Conservation (phyloP, 2,329 filamentous ascomycete genomes). For the Triangularia verruculosa region DNA sequence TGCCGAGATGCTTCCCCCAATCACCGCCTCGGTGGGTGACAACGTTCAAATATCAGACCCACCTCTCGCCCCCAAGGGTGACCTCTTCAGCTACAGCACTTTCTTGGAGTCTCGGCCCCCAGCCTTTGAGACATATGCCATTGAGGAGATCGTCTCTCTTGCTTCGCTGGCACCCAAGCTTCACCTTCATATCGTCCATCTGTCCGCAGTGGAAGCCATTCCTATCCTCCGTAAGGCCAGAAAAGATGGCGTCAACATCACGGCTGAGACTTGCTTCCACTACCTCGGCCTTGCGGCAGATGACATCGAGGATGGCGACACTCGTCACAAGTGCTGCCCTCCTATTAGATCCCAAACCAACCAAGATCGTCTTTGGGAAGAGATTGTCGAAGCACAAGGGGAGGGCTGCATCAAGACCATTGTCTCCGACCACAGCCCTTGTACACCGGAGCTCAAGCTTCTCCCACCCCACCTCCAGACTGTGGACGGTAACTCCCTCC, state of each 20-base stretch:
- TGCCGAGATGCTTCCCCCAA: constrained; percentile 95
- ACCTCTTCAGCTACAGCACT: constrained; percentile 76
- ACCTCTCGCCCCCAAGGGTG: constrained; percentile 67
- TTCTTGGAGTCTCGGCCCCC: constrained; percentile 90
- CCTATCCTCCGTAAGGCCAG: constrained; percentile 75
- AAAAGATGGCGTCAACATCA: constrained; percentile 73
- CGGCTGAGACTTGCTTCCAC: constrained; percentile 93
- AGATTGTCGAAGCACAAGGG: constrained; percentile 62
- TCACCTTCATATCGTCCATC: constrained; percentile 88
- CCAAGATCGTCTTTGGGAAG: constrained; percentile 82
- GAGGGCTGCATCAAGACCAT: constrained; percentile 88
- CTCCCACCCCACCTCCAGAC: constrained; percentile 65
- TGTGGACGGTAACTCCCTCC: constrained; percentile 13
- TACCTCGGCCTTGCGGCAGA: constrained; percentile 85
- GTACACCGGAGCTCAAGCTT: constrained; percentile 90
- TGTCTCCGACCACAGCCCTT: constrained; percentile 93
- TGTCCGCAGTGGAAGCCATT: constrained; percentile 85
- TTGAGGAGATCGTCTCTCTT: constrained; percentile 80
- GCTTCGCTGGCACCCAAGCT: constrained; percentile 77
- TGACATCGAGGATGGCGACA: constrained; percentile 78
- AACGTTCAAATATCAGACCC: constrained; percentile 67
- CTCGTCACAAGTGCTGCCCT: constrained; percentile 91
- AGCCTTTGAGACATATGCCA: constrained; percentile 85
- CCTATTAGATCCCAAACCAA: constrained; percentile 81
- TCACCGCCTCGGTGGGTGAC: constrained; percentile 74